Evolutionary conservation across 805 yeast genomes (phyloP).

Genomic region (Huiozyma sinensis): DNA sequence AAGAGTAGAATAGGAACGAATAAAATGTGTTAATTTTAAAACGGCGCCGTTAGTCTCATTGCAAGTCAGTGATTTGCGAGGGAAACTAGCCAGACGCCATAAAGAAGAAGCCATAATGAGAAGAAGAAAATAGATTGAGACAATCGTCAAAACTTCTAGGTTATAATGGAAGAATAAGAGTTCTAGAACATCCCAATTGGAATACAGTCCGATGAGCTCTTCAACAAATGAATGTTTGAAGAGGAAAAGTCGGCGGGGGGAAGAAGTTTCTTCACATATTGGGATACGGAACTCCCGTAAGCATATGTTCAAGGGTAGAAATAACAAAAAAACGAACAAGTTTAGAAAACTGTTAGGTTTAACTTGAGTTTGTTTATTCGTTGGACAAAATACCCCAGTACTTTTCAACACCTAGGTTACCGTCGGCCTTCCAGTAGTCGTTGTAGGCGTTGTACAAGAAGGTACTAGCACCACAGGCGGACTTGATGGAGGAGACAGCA

Average conservation of each 20-base stretch:
- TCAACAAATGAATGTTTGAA: too few relatives aligned
- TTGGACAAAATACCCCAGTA: conserved; percentile 65
- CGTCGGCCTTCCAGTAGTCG: conserved; percentile 81
- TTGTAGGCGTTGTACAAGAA: conserved; percentile 77
- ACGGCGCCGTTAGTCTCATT: too few relatives aligned
- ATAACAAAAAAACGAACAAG: background rate
- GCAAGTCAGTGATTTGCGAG: too few relatives aligned
- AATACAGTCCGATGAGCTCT: too few relatives aligned
- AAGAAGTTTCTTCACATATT: too few relatives aligned
- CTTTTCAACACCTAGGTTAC: conserved; percentile 62
- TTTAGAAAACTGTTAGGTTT: conserved; percentile 3
- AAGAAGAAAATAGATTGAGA: too few relatives aligned
- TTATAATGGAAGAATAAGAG: too few relatives aligned
- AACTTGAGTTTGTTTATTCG: conserved; percentile 3
- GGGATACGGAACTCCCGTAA: background rate
- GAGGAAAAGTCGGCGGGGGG: too few relatives aligned
- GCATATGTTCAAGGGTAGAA: background rate
- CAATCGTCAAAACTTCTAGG: too few relatives aligned
- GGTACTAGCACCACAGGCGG: conserved; percentile 54
- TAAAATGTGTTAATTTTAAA: too few relatives aligned
- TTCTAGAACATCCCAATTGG: too few relatives aligned
- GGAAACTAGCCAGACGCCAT: background rate
- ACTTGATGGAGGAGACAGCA: conserved; percentile 58
- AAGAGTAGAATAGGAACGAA: too few relatives aligned
- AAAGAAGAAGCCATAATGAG: background rate